These are phyloP conservation scores for Claviceps paspali DNA, from an alignment of 2,329 filamentous ascomycete genomes.

Conservation along the genomic window DNA sequence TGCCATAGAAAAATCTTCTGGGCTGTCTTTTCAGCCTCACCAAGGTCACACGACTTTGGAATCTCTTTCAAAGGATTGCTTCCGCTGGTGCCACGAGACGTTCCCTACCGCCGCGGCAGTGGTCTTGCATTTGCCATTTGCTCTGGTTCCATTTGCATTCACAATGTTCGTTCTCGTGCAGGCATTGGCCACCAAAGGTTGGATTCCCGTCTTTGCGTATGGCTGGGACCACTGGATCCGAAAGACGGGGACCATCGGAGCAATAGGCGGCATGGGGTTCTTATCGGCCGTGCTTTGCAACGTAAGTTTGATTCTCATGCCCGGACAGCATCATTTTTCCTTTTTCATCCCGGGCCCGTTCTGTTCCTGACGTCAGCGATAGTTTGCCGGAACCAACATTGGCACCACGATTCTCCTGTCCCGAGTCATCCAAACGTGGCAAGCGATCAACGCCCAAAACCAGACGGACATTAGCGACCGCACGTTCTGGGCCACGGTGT, in stretches of 20 bases:
- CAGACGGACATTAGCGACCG: constrained; percentile 40
- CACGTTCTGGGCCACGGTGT: constrained; percentile 59
- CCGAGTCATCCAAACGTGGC: constrained; percentile 55
- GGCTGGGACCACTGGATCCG: constrained; percentile 61
- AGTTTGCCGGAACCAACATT: constrained; percentile 68
- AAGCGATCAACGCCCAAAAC: constrained; percentile 36
- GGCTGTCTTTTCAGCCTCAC: constrained; percentile 4
- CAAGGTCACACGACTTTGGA: constrained; percentile 30
- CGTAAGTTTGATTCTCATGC: constrained; percentile 29
- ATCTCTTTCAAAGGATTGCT: constrained; percentile 29
- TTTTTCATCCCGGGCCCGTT: no score
- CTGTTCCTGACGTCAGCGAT: background rate
- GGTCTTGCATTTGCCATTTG: constrained; percentile 47
- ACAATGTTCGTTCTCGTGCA: constrained; percentile 64
- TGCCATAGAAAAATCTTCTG: no score
- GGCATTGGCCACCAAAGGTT: constrained; percentile 56
- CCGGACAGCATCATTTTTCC: background rate
- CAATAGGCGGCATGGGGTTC: constrained; percentile 59
- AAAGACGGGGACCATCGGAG: constrained; percentile 53
- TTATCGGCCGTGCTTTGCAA: constrained; percentile 57
- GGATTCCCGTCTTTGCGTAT: constrained; percentile 57
- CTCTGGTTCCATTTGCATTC: constrained; percentile 56
- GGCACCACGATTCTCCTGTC: constrained; percentile 60
- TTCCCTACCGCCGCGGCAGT: constrained; percentile 57
- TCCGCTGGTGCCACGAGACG: constrained; percentile 50